A percentile compares a stretch with the other conserved stretches of the same genome.
Evolutionary conservation across 768 basidiomycete genomes (phyloP).

Genomic region (Rubroboletus satanas): DNA sequence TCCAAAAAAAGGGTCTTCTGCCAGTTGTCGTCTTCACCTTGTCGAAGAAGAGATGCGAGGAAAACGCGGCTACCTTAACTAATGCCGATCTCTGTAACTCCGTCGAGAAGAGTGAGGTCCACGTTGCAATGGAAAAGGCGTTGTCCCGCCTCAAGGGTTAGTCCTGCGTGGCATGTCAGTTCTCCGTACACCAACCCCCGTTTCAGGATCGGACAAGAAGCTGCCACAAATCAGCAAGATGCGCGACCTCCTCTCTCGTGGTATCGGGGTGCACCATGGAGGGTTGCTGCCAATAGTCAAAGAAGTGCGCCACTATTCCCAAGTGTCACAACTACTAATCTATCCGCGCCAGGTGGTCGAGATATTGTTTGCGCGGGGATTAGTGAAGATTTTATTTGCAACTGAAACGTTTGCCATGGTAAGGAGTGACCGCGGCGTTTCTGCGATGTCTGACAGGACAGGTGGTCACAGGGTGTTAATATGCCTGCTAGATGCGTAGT

Average conservation of each 20-base stretch:
- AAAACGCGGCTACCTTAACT: constrained; percentile 86
- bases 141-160: constrained; percentile 85
- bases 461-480: constrained; percentile 78
- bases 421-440: constrained; percentile 10
- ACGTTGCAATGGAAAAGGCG: constrained; percentile 90
- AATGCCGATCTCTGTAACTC: constrained; percentile 86
- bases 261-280: constrained; percentile 97
- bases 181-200: constrained; percentile 1
- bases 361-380: constrained; percentile 89
- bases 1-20: constrained; percentile 81
- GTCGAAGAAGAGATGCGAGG: constrained; percentile 95
- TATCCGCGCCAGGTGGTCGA: constrained; percentile 72
- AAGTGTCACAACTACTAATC: not conserved
- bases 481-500: constrained; percentile 99
- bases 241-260: constrained; percentile 83
- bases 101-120: constrained; percentile 95
- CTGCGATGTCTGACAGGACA: constrained; percentile 9
- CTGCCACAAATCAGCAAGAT: constrained; percentile 91
- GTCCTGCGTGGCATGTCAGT: constrained; percentile 1
- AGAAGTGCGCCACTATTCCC: constrained; percentile 54
- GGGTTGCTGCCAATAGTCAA: constrained; percentile 95
- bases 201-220: constrained; percentile 80
- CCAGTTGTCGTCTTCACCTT: constrained; percentile 97
- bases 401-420: constrained; percentile 99
- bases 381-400: constrained; percentile 95